Conservation (phyloP, 1,284 basidiomycete species). For the Apiotrichum veenhuisii region DNA sequence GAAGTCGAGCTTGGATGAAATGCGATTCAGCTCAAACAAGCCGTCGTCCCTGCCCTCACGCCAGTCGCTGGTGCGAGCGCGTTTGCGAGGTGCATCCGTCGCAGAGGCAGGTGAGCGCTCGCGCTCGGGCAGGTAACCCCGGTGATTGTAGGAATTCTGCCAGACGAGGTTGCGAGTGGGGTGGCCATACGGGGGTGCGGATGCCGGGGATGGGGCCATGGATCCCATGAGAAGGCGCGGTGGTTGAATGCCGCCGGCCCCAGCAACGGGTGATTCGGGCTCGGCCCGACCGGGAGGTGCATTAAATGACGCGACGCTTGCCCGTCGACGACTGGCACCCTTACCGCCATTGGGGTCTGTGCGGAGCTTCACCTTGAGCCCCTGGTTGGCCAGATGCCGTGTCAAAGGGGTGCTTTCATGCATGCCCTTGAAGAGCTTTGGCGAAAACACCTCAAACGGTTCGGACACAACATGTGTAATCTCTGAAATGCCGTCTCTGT, state of each 20-base stretch:
- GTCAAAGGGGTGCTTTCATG: constrained; percentile 48
- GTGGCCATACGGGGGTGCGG: not conserved
- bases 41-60: constrained; percentile 17
- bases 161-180: constrained; percentile 1
- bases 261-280: not conserved
- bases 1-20: constrained; percentile 15
- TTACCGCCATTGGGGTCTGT: constrained; percentile 42
- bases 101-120: constrained; percentile 1
- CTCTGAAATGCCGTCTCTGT: constrained; percentile 34
- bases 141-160: not conserved
- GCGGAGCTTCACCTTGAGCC: constrained; percentile 50
- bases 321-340: constrained; percentile 11
- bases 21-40: constrained; percentile 8
- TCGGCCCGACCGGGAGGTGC: not conserved
- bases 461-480: constrained; percentile 42
- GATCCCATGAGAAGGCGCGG: not conserved
- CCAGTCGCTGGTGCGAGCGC: constrained; percentile 1
- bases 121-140: not conserved
- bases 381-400: constrained; percentile 49
- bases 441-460: constrained; percentile 50
- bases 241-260: not conserved
- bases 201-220: not conserved
- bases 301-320: not conserved
- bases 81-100: constrained; percentile 12
- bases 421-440: constrained; percentile 52